Conservation (phyloP, 2,329 filamentous ascomycete species). For the Penicillium decumbens region DNA sequence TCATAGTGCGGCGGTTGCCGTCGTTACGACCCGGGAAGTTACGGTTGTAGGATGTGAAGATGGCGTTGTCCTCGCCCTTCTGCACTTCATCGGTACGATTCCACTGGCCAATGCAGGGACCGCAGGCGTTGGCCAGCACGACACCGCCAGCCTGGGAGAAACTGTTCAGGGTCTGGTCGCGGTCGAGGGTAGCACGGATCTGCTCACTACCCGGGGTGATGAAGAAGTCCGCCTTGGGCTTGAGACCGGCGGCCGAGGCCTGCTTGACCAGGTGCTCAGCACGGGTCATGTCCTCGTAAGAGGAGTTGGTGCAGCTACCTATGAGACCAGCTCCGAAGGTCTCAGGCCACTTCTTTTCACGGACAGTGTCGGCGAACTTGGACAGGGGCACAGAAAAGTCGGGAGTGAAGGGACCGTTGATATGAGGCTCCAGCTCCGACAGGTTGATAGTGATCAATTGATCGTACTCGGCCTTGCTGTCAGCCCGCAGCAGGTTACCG, state of each 20-base stretch:
- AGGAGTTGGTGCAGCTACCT: slow-evolving; percentile 95
- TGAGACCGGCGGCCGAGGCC: slow-evolving; percentile 85
- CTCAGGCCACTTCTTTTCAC: slow-evolving; percentile 92
- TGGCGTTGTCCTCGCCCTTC: slow-evolving; percentile 87
- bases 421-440: slow-evolving; percentile 88
- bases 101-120: slow-evolving; percentile 82
- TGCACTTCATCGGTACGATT: slow-evolving; percentile 77
- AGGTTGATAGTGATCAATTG: slow-evolving; percentile 95
- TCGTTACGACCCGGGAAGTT: slow-evolving; percentile 98
- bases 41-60: slow-evolving; percentile 95
- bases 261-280: slow-evolving; percentile 87
- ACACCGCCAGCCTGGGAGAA: slow-evolving; percentile 95
- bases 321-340: slow-evolving; percentile 96
- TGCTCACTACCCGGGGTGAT: slow-evolving; percentile 97
- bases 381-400: slow-evolving; percentile 97
- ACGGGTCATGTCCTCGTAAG: slow-evolving; percentile 86
- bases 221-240: slow-evolving; percentile 88
- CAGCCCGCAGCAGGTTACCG: slow-evolving; percentile 66
- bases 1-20: slow-evolving; percentile 95
- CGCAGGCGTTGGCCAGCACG: slow-evolving; percentile 92
- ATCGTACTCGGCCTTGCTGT: slow-evolving; percentile 91
- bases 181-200: slow-evolving; percentile 86
- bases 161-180: slow-evolving; percentile 88
- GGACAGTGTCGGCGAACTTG: slow-evolving; percentile 91
- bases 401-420: slow-evolving; percentile 98